Percentiles rank a stretch among this genome's conserved stretches.
Evolutionary conservation across 2,329 filamentous ascomycete species (phyloP).

Genomic region (Cryphonectria carpinicola): DNA sequence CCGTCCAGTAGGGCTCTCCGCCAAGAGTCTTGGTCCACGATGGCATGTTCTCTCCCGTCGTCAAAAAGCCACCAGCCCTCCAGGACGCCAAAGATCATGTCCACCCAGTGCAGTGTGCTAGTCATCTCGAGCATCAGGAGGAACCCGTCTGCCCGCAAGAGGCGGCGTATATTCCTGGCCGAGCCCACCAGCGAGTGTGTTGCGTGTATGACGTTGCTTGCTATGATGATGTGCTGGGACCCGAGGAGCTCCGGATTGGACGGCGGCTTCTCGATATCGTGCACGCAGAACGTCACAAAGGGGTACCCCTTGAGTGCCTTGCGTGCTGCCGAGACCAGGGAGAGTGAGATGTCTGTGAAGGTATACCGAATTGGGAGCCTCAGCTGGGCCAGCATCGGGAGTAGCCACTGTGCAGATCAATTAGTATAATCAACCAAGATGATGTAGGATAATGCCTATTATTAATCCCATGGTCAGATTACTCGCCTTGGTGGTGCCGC

Average conservation of each 20-base stretch:
- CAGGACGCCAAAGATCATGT: slow-evolving; percentile 40
- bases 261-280: slow-evolving; percentile 38
- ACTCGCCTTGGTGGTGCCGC: too few species aligned
- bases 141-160: slow-evolving; percentile 37
- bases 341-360: slow-evolving; percentile 46
- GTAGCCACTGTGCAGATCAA: too few species aligned
- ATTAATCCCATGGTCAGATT: too few species aligned
- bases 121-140: slow-evolving; percentile 39
- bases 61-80: slow-evolving; percentile 42
- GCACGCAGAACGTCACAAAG: slow-evolving; percentile 33
- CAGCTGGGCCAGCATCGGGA: not conserved
- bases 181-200: slow-evolving; percentile 34
- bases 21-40: too few species aligned
- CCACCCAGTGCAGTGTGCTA: slow-evolving; percentile 33
- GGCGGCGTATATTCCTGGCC: slow-evolving; percentile 31
- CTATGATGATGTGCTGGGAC: slow-evolving; percentile 38
- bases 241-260: slow-evolving; percentile 18
- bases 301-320: slow-evolving; percentile 22
- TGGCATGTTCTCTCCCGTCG: slow-evolving; percentile 34
- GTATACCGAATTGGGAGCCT: slow-evolving; percentile 42
- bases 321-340: slow-evolving; percentile 35
- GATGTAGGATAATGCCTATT: too few species aligned
- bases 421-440: too few species aligned
- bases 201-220: slow-evolving; percentile 43
- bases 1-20: too few species aligned